phyloP scores from a whole-genome alignment of 257 asterid genomes.

The Solanum lignicaule region DNA sequence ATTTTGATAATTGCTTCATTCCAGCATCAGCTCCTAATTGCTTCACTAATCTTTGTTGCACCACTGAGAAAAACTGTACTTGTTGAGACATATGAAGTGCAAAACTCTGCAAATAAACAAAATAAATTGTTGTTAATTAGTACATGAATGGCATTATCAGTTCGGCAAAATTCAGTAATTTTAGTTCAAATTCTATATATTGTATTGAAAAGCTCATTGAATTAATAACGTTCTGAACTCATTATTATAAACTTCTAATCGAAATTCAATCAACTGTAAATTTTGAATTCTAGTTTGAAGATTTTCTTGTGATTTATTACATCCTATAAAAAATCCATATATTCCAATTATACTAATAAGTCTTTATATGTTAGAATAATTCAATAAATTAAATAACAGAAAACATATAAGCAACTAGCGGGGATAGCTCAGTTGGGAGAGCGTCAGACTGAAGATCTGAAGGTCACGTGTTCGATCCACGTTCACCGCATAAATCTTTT shows the following conservation, averaged over 20 bases:
- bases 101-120: constrained; percentile 11
- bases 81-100: constrained; percentile 36
- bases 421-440: constrained; percentile 98
- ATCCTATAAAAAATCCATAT: not conserved
- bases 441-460: constrained; percentile 90
- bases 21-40: constrained; percentile 26
- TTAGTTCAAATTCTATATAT: not conserved
- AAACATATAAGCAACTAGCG: constrained; percentile 6
- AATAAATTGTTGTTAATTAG: not conserved
- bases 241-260: not conserved
- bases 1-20: constrained; percentile 40
- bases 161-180: not conserved
- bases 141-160: not conserved
- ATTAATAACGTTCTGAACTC: not conserved
- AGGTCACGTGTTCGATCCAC: constrained; percentile 99
- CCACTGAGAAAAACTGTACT: constrained; percentile 33
- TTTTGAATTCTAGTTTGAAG: not conserved
- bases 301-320: not conserved
- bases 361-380: not conserved
- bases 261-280: not conserved
- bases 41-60: constrained; percentile 26
- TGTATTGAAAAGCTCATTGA: not conserved
- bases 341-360: fast-evolving
- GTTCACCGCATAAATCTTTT: constrained; percentile 89
- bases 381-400: fast-evolving